These are phyloP conservation scores for Hypoxylon lienhwacheense DNA, from an alignment of 495 filamentous ascomycete species.

Conservation along the genomic window DNA sequence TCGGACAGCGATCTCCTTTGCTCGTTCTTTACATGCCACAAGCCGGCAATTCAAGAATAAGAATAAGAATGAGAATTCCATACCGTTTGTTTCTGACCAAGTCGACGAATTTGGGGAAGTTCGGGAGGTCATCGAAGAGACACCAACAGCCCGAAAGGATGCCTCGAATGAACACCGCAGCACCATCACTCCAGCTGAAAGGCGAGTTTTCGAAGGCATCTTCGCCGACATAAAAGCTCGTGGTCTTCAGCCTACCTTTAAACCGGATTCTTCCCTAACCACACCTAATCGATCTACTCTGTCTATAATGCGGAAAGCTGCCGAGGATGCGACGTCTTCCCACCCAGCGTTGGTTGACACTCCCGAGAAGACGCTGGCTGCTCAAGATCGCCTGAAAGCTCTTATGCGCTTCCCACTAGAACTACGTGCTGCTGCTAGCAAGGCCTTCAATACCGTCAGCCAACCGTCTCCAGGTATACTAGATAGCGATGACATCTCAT, in stretches of 20 bases:
- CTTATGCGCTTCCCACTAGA: conserved; percentile 46
- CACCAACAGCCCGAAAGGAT: conserved; percentile 1
- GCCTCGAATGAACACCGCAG: conserved; percentile 30
- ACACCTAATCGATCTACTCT: conserved; percentile 23
- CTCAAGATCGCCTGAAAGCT: conserved; percentile 39
- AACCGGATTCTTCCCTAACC: not conserved
- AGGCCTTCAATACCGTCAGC: conserved; percentile 40
- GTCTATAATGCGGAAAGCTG: conserved; percentile 43
- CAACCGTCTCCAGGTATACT: not conserved
- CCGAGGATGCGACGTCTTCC: conserved; percentile 20
- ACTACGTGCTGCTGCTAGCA: conserved; percentile 44
- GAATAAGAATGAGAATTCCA: conserved; percentile 36
- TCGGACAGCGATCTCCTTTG: conserved; percentile 18
- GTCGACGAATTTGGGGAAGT: no score
- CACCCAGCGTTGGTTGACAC: conserved; percentile 11
- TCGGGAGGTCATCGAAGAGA: conserved; percentile 23
- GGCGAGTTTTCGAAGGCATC: conserved; percentile 59
- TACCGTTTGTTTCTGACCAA: conserved; percentile 47
- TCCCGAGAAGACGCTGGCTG: conserved; percentile 11
- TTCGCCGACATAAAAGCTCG: conserved; percentile 55
- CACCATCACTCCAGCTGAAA: conserved; percentile 62
- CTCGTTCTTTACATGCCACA: conserved; percentile 27
- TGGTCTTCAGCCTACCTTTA: conserved; percentile 26
- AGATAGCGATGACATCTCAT: conserved; percentile 1
- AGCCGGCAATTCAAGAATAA: conserved; percentile 3